Evolutionary conservation across 441 rosid genomes (phyloP).

Genomic region (Manihot esculenta): DNA sequence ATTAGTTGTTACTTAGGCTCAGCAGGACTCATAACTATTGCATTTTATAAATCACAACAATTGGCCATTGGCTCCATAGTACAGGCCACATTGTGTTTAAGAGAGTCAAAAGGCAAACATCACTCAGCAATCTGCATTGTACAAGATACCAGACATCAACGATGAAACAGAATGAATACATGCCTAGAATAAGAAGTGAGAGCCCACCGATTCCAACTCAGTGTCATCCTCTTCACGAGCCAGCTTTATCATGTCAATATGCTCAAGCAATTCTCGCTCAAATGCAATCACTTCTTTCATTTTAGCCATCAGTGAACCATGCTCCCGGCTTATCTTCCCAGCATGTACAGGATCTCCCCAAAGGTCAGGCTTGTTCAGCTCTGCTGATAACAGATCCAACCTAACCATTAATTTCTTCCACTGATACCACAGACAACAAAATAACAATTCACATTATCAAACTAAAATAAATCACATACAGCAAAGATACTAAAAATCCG

Average conservation of each 20-base stretch:
- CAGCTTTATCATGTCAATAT: slow-evolving; percentile 91
- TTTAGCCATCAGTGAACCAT: slow-evolving; percentile 72
- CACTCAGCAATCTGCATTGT: not conserved
- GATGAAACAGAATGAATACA: slow-evolving; percentile 39
- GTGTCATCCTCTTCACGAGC: slow-evolving; percentile 86
- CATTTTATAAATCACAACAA: slow-evolving; percentile 1
- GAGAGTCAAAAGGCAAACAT: not conserved
- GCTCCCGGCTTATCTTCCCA: slow-evolving; percentile 88
- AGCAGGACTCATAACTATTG: not conserved
- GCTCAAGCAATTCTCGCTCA: slow-evolving; percentile 83
- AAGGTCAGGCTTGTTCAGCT: slow-evolving; percentile 71
- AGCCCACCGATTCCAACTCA: slow-evolving; percentile 95
- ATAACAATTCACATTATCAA: slow-evolving; percentile 16
- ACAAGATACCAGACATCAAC: slow-evolving; percentile 7
- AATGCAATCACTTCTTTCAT: slow-evolving; percentile 73
- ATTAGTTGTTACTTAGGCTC: slow-evolving; percentile 3
- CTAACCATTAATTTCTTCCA: slow-evolving; percentile 78
- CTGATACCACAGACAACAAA: slow-evolving; percentile 40
- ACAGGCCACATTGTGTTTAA: not conserved
- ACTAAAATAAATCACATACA: not conserved
- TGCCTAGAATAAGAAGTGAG: slow-evolving; percentile 70
- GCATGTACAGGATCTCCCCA: slow-evolving; percentile 93
- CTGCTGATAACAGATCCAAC: slow-evolving; percentile 58
- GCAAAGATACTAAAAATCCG: not conserved
- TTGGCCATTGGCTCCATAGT: not conserved